Percentiles rank a stretch among this genome's conserved stretches.
Evolutionary conservation across 768 basidiomycete genomes (phyloP).

Genomic region (Lactarius sp.): DNA sequence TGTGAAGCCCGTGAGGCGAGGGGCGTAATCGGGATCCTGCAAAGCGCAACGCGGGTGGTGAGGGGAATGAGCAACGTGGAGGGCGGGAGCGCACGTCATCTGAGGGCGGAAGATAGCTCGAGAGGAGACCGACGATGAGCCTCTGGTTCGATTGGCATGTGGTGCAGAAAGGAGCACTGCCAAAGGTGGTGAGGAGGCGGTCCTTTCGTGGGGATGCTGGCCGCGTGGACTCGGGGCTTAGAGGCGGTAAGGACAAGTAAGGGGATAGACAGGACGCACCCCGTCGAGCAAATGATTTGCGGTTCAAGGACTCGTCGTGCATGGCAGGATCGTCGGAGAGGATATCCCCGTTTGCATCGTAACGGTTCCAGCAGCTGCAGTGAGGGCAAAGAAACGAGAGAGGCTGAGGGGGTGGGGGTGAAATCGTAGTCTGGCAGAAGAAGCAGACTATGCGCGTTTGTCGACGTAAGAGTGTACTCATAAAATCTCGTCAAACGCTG

Average conservation of each 20-base stretch:
- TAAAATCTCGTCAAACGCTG: conserved; percentile 7
- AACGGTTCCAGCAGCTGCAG: conserved; percentile 74
- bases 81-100: conserved; percentile 47
- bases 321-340: conserved; percentile 84
- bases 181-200: conserved; percentile 57
- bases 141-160: conserved; percentile 91
- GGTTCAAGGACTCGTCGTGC: conserved; percentile 74
- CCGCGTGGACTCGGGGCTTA: background rate
- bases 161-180: conserved; percentile 70
- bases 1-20: conserved; percentile 57
- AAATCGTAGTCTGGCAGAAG: conserved; percentile 55
- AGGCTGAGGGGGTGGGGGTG: conserved; percentile 42
- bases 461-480: conserved; percentile 48
- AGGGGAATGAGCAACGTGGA: background rate
- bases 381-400: conserved; percentile 59
- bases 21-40: conserved; percentile 69
- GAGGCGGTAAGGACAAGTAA: conserved; percentile 1
- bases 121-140: conserved; percentile 78
- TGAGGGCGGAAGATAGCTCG: conserved; percentile 79
- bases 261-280: conserved; percentile 41
- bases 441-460: conserved; percentile 50
- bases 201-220: conserved; percentile 67
- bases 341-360: conserved; percentile 67
- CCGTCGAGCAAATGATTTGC: conserved; percentile 62
- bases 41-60: background rate